Base-by-base conservation (phyloP, 257 asterid genomes). In the Paraleonurus japonicus region DNA sequence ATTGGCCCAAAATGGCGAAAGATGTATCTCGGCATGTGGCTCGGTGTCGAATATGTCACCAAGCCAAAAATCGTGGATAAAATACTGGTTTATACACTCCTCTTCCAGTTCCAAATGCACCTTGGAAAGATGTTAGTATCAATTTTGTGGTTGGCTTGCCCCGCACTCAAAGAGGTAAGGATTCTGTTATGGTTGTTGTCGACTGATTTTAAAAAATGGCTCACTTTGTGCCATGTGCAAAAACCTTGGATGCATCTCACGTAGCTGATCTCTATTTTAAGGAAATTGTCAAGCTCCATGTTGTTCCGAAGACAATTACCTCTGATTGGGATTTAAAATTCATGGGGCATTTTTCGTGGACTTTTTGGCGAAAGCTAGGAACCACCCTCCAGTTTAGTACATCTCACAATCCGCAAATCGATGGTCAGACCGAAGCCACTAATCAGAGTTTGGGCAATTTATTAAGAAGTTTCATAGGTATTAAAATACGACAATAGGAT, bases 371-470 rank as follows among this genome's bases (percentile, higher is more conserved):
- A 2, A 66, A 65, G 11, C 5, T 65, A 39, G 59, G 59, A 13
- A 65, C 70, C 10, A 26, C 43, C 41, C 39, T 65, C 1, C 39
- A 65, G 1, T 65, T 65, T 65, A 64, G 70, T 12, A 39, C 70
- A n/a, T 65, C 57, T 2, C 55, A 33, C 5, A 9, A n/a, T n/a
- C n/a, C n/a, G n/a, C n/a, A n/a, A n/a, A n/a, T n/a, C n/a, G n/a
- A n/a, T n/a, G n/a, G n/a, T 1, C 43, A 43, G 22, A 43, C 71
- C 0, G 15, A 62, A 19, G 51, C 19, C 7, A 28, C n/a, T 17
- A 62, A 62, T 35, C 50, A 15, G 3, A 35, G 51, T 35, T 17
- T 62, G 68, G 30, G 68, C 16, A 35, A 19, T 62, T 30, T 26
- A 3, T 26, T 3, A 3, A 26, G 30, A 26, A 26, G 30, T 26